Evolutionary conservation across 1,284 basidiomycete genomes (phyloP).

Genomic region (Heterobasidion parviporum): DNA sequence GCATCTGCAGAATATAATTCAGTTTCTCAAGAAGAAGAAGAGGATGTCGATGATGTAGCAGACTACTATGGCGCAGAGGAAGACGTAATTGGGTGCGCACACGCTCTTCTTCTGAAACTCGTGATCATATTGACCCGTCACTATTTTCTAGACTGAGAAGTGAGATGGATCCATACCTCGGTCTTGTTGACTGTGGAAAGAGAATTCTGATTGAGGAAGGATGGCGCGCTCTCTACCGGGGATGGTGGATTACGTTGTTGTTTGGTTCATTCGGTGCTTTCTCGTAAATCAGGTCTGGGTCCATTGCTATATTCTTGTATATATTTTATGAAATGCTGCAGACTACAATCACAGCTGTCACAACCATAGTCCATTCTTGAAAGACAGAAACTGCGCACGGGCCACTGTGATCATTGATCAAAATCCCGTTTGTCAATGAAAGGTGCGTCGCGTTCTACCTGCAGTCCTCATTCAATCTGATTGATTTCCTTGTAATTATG

Average conservation of each 20-base stretch:
- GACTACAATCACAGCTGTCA: not conserved
- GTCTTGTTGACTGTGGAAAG: slow-evolving; percentile 71
- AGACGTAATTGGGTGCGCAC: slow-evolving; percentile 76
- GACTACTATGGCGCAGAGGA: slow-evolving; percentile 74
- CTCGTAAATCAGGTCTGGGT: slow-evolving; percentile 4
- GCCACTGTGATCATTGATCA: too few species aligned
- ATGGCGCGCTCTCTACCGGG: slow-evolving; percentile 68
- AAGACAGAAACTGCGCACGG: too few species aligned
- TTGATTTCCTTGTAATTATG: too few species aligned
- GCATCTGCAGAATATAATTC: slow-evolving; percentile 64
- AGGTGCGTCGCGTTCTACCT: too few species aligned
- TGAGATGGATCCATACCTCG: slow-evolving; percentile 81
- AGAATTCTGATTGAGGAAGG: slow-evolving; percentile 84
- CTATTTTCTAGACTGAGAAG: slow-evolving; percentile 49
- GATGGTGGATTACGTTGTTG: slow-evolving; percentile 81
- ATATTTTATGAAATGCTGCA: not conserved
- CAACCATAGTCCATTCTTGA: too few species aligned
- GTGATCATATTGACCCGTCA: not conserved
- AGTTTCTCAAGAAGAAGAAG: slow-evolving; percentile 62
- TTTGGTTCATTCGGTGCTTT: slow-evolving; percentile 19
- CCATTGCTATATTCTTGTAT: not conserved
- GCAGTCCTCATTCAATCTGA: too few species aligned
- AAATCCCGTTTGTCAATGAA: too few species aligned
- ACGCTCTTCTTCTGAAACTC: not conserved
- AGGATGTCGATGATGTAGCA: slow-evolving; percentile 53